Conservation (phyloP, 75 land plant species). For the Chamaecyparis obtusa region DNA sequence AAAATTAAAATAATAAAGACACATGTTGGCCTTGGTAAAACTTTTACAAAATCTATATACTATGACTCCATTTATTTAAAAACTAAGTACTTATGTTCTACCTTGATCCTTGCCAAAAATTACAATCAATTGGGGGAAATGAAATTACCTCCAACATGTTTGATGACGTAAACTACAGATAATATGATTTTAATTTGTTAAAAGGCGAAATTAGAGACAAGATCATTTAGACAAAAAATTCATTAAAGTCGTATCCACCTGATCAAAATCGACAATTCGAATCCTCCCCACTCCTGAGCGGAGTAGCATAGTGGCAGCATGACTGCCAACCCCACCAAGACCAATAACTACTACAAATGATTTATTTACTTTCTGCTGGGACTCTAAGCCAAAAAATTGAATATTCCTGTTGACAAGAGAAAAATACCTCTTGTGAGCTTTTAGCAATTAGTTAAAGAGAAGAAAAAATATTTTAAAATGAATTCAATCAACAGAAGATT, state of each 20-base stretch:
- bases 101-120: background rate
- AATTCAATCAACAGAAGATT: background rate
- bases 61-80: background rate
- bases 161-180: background rate
- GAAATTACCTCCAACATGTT: background rate
- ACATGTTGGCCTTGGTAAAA: background rate
- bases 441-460: background rate
- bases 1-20: background rate
- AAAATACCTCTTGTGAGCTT: background rate
- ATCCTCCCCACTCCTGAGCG: slow-evolving; percentile 90
- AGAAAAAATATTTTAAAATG: background rate
- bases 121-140: background rate
- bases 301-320: slow-evolving; percentile 97
- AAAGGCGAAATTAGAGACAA: slow-evolving; percentile 9
- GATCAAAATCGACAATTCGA: slow-evolving; percentile 97
- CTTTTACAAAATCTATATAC: background rate
- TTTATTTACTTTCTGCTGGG: slow-evolving; percentile 70
- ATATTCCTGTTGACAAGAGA: slow-evolving; percentile 60
- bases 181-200: background rate
- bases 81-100: background rate
- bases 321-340: slow-evolving; percentile 99
- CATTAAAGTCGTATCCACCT: slow-evolving; percentile 41
- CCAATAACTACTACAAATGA: slow-evolving; percentile 93
- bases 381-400: slow-evolving; percentile 87
- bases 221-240: background rate